Evolutionary conservation across 2,329 filamentous ascomycete species (phyloP), one percentile per base, ranked within the genome.

Genomic region (Alternaria arborescens): DNA sequence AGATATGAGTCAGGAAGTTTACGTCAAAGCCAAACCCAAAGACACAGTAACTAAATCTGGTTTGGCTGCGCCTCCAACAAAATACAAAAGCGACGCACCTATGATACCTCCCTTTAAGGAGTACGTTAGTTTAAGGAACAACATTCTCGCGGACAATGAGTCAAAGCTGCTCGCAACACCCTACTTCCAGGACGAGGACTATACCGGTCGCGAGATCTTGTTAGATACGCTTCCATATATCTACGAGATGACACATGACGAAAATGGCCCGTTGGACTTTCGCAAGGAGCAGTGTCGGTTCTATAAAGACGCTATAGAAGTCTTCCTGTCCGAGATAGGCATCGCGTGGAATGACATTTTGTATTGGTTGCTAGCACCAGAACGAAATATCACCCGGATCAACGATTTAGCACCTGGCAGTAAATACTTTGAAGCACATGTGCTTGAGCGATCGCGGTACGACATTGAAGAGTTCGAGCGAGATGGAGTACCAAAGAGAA

Each of bases 111-210:
- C 59, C 10, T 82, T 80, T 64, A 76, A 73, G 2, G 78, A 81
- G 58, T 82, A 80, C 60, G 77, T 80, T n/a, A 76, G 70, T 40
- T 68, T 83, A 43, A 77, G 74, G 50, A 65, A 76, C 40, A 83
- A 79, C 55, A 68, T 83, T 4, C 75, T 83, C 0, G 74, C 78
- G 4, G 73, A 77, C 14, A 83, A 83, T 52, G 72, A 77, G 32
- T 76, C 68, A 2, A 79, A 73, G 24, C 56, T 83, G n/a, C 72
- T 79, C n/a, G 74, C 76, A 22, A 79, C 76, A 70, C 74, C 75
- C 1, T 74, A 71, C 47, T 70, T 76, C 22, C 43, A 69, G 8
- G 72, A 81, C n/a, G 68, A 69, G 22, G 59, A 69, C 14, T 57
- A 64, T 18, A 43, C 51, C 3, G 30, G 40, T 16, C 65, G 63